These are phyloP conservation scores for Phaffia australis DNA, from an alignment of 768 basidiomycete species.

Conservation along the genomic window DNA sequence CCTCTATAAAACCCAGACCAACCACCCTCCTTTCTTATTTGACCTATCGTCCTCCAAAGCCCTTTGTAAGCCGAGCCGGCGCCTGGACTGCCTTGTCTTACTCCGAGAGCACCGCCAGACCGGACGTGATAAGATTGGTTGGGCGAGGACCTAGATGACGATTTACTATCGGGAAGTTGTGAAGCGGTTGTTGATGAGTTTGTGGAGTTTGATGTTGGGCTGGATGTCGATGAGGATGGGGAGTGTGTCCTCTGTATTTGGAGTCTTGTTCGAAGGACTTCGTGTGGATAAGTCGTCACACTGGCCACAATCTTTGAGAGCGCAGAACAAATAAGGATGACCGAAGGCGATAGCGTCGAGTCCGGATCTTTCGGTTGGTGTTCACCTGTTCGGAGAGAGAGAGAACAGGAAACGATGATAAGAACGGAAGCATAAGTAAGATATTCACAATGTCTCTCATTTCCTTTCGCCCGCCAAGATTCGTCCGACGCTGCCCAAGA, in stretches of 20 bases:
- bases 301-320: slow-evolving; percentile 92
- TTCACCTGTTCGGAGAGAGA: slow-evolving; percentile 30
- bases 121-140: background rate
- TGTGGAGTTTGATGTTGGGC: slow-evolving; percentile 31
- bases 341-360: slow-evolving; percentile 44
- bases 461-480: background rate
- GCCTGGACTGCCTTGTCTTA: slow-evolving; percentile 42
- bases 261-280: slow-evolving; percentile 92
- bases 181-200: background rate
- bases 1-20: slow-evolving; percentile 87
- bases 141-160: background rate
- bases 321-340: slow-evolving; percentile 84
- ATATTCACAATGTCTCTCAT: background rate
- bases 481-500: background rate
- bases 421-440: background rate
- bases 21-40: slow-evolving; percentile 69
- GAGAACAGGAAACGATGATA: background rate
- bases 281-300: slow-evolving; percentile 91
- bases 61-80: slow-evolving; percentile 41
- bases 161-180: background rate
- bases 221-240: slow-evolving; percentile 14
- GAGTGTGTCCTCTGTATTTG: slow-evolving; percentile 50
- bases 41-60: slow-evolving; percentile 50
- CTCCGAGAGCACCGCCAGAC: slow-evolving; percentile 5
- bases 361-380: slow-evolving; percentile 27